Base-by-base conservation (phyloP, 2,329 filamentous ascomycete genomes). In the Cadophora gregata region DNA sequence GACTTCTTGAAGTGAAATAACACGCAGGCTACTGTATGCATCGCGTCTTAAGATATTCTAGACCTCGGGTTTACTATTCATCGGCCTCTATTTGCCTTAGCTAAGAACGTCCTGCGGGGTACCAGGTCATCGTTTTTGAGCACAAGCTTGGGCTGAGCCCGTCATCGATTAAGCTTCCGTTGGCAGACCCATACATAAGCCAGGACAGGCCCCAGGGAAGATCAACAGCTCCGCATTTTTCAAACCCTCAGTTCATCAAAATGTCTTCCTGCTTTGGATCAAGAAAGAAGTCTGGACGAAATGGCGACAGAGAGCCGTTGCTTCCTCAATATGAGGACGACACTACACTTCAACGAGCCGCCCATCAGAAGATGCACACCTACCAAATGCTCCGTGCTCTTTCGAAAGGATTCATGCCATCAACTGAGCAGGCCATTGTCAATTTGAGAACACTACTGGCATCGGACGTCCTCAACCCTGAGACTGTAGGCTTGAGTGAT, bases 371-470 rank as follows among this genome's bases (percentile, higher is more conserved):
- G 83, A 86, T 98, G 68, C 95, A 97, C 80, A 90, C 90, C 29
- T 97, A 97, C 77, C 93, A 97, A 82, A 97, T 97, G 90, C 77
- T 93, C 31, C 87, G 92, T 62, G 95, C 95, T 63, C 78, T 97
- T 10, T 86, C 87, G 1, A 87, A 92, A 75, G 95, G 95, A 6
- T 97, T 89, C 79, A 94, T 98, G 91, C 95, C 95, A 56, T 96
- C 93, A 6, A 97, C 92, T 12, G 90, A 96, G 72, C 95, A 98
- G 78, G 77, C 86, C 72, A 90, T 96, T 74, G 82, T 90, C 77
- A 93, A 96, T 71, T 82, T 98, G 2, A 88, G 93, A 71, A 92
- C 90, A 2, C 80, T 97, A 1, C 83, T 97, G 9, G 88, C 92
- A 4, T 89, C 92, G 38, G 91, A 95, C 73, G 76, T 96, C 21